Base-by-base conservation (phyloP, 2,329 filamentous ascomycete genomes). In the Colletotrichum godetiae region DNA sequence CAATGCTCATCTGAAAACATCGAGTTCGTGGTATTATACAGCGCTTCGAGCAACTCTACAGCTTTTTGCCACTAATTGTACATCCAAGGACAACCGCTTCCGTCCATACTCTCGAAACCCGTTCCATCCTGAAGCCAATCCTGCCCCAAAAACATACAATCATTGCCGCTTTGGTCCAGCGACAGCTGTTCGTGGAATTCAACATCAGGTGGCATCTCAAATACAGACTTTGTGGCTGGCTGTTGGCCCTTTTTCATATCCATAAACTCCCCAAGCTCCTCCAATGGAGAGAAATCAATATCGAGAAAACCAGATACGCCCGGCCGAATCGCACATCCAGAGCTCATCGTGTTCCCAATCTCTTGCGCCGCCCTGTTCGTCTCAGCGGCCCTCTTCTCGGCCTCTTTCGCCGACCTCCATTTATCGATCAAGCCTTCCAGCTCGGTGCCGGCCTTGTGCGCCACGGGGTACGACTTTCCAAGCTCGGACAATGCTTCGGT, bases 401-500 rank as follows among this genome's bases (percentile, higher is more conserved):
- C 52, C 52, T 49, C 11, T 22, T 58, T 6, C 4, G 37, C 13
- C 1, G 31, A 15, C 12, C 55, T 61, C 68, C 66, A 73, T 3
- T 35, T 60, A 15, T 46, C 66, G 2, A 13, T 46, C 42, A 73
- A 13, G 11, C 27, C 8, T 13, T 53, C 29, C 1, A 69, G 46
- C n/a, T 57, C 55, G 6, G 31, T 11, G 1, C 13, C 33, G 2
- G 70, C 70, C 8, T 37, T 73, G 12, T 53, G n/a, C 0, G 42
- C 53, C 5, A 68, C 27, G 0, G 70, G 70, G 11, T 73, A 73
- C 3, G 70, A 73, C 2, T 64, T 60, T 7, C 55, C 60, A 5
- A 49, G 27, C 8, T 64, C 66, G 5, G 53, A 55, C 2, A 73
- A 27, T 1, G 59, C 31, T 13, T 65, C 70, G n/a, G 35, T 12